phyloP scores from a whole-genome alignment of 208 protist genomes.

The Trypanosoma conorhini region DNA sequence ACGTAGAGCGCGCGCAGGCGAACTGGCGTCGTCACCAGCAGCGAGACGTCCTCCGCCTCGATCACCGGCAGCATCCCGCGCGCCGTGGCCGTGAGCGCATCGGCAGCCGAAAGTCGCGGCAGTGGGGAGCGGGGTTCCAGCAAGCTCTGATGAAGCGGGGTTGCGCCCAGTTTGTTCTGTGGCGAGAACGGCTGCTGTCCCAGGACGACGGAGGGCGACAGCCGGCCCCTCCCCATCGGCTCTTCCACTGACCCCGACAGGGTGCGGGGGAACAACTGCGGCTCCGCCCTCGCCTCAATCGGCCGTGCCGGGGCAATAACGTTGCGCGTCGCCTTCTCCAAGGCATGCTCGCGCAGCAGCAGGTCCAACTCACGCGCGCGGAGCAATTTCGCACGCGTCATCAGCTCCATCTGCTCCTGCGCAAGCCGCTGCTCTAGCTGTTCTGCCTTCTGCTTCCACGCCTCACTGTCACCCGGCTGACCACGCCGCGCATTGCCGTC shows the following conservation, averaged over 20 bases:
- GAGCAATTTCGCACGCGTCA: constrained; percentile 28
- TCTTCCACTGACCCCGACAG: neutral
- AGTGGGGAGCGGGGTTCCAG: neutral
- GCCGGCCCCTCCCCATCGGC: neutral
- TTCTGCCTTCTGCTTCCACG: constrained; percentile 21
- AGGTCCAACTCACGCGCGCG: constrained; percentile 46
- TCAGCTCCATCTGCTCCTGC: constrained; percentile 15
- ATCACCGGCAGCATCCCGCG: constrained; percentile 15
- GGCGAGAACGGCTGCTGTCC: neutral
- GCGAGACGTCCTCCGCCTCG: constrained; percentile 27
- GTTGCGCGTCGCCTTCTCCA: constrained; percentile 16
- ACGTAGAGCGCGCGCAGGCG: constrained; percentile 37
- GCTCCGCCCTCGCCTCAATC: neutral
- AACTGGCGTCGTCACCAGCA: constrained; percentile 23
- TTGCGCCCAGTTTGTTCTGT: neutral
- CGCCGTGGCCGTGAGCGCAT: neutral
- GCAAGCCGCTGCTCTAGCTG: constrained; percentile 23
- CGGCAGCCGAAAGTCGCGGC: neutral
- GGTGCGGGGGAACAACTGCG: neutral
- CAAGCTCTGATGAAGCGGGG: neutral
- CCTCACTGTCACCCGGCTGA: neutral
- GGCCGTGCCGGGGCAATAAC: constrained; percentile 13
- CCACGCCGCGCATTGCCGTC: neutral
- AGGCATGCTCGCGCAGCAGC: constrained; percentile 30
- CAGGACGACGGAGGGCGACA: neutral